phyloP scores from a whole-genome alignment of 768 basidiomycete species.

The Naganishia vishniacii region DNA sequence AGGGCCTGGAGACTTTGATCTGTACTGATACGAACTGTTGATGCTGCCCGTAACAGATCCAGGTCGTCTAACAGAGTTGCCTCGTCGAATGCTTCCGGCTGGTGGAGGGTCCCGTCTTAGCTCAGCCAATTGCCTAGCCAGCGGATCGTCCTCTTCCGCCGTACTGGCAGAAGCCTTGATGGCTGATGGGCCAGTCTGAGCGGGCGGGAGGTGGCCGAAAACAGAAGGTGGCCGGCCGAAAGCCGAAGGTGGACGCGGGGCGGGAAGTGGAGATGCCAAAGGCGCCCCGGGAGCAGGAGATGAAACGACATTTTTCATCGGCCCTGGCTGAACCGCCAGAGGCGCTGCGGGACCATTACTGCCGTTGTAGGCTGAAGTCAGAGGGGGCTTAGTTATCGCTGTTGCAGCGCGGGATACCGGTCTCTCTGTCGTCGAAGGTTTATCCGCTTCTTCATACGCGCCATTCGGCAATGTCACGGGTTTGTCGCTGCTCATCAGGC shows the following conservation, averaged over 20 bases:
- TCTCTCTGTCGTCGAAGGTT: not conserved
- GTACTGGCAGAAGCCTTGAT: constrained; percentile 7
- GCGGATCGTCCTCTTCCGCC: constrained; percentile 50
- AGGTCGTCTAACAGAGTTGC: constrained; percentile 41
- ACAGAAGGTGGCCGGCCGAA: constrained; percentile 20
- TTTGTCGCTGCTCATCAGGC: constrained; percentile 11
- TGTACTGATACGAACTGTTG: constrained; percentile 28
- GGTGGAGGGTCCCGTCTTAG: constrained; percentile 47
- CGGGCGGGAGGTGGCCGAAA: constrained; percentile 10
- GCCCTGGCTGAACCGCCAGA: not conserved
- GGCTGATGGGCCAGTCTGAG: constrained; percentile 26
- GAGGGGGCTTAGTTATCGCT: not conserved
- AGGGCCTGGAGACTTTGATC: constrained; percentile 37
- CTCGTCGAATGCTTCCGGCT: constrained; percentile 40
- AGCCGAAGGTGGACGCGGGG: constrained; percentile 27
- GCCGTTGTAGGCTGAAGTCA: not conserved
- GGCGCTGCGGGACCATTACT: not conserved
- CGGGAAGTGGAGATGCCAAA: not conserved
- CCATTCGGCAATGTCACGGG: constrained; percentile 30
- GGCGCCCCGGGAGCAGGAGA: not conserved
- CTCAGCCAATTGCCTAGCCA: constrained; percentile 50
- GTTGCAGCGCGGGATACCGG: not conserved
- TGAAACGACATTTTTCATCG: not conserved
- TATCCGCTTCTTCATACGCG: not conserved
- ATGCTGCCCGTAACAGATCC: constrained; percentile 41